Base-by-base conservation (phyloP, 345 rosid species). In the Lepidium aucheri region DNA sequence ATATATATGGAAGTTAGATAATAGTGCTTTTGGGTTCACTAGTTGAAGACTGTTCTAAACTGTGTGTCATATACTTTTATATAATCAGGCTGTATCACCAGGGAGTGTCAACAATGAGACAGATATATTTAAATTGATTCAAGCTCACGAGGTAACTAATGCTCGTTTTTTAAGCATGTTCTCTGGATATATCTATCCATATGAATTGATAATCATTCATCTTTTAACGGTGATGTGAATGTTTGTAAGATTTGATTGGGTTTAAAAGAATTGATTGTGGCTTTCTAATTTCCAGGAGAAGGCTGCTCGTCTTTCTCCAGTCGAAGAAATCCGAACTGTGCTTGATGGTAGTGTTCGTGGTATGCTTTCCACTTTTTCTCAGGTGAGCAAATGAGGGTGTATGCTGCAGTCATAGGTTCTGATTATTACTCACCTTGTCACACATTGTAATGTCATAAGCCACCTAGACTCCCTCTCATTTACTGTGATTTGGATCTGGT, bases 331-430 rank as follows among this genome's bases (percentile, higher is more conserved):
- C 50, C 69, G 81, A 26, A 93, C 96, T 1, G 78, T 87, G 70
- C 87, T 93, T 63, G 58, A 85, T 68, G 70, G 74, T 63, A 83
- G 85, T 53, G 57, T 74, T 6, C 70, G 88, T 0, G 98, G 93
- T 61, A 74, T 80, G 85, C 90, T 93, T 43, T 87, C 97, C 24
- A 93, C 98, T 26, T 75, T 84, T 74, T 89, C 98, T 44, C 83
- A 89, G 88, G 96, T 89, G 67, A 76, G 78, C 67, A 34, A 15
- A 49, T 9, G n/a, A 51, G 2, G 35, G 14, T 16, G 55, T 43
- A 13, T 52, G 61, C 13, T n/a, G 20, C 45, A 9, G 24, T 46
- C 16, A n/a, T 57, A 24, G 41, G 72, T 57, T 57, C 22, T 54
- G 7, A 46, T 11, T 67, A 16, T 28, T 46, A 16, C 2, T 39